phyloP scores from a whole-genome alignment of 176 grass and related monocot genomes.

The Dactylis glomerata region DNA sequence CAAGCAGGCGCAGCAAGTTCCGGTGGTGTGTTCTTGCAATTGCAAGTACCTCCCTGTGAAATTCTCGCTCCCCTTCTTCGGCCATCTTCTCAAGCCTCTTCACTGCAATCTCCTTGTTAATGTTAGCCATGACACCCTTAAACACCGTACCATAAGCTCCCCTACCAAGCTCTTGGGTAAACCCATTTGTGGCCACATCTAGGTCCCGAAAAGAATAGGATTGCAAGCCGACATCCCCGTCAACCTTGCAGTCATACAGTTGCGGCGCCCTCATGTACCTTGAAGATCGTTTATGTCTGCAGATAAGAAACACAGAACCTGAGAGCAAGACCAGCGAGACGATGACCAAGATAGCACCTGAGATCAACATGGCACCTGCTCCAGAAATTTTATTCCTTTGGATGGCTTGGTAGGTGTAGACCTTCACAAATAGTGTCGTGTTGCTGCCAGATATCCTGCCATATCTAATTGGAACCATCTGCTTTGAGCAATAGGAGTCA shows the following conservation, averaged over 20 bases:
- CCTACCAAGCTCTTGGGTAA: constrained; percentile 34
- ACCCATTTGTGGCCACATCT: constrained; percentile 28
- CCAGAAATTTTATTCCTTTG: not conserved
- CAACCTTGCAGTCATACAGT: not conserved
- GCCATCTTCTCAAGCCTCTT: constrained; percentile 53
- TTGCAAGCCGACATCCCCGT: constrained; percentile 6
- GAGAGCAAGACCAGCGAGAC: constrained; percentile 9
- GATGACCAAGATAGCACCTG: constrained; percentile 11
- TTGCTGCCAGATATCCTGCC: constrained; percentile 28
- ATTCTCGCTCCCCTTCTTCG: constrained; percentile 41
- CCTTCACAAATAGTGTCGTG: constrained; percentile 39
- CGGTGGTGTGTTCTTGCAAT: constrained; percentile 47
- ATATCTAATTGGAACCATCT: constrained; percentile 42
- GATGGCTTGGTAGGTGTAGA: not conserved
- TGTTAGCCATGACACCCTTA: constrained; percentile 15
- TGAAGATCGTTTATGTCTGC: not conserved
- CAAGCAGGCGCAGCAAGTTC: constrained; percentile 53
- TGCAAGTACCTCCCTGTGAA: constrained; percentile 38
- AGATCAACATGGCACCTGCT: constrained; percentile 25
- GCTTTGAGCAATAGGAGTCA: constrained; percentile 30
- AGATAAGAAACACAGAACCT: not conserved
- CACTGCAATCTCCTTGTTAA: constrained; percentile 34
- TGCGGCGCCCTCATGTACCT: constrained; percentile 21
- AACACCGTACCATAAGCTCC: constrained; percentile 40
- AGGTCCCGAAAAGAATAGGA: constrained; percentile 37